Conservation (phyloP, 2,329 filamentous ascomycete genomes). For the Ophiostoma ips region DNA sequence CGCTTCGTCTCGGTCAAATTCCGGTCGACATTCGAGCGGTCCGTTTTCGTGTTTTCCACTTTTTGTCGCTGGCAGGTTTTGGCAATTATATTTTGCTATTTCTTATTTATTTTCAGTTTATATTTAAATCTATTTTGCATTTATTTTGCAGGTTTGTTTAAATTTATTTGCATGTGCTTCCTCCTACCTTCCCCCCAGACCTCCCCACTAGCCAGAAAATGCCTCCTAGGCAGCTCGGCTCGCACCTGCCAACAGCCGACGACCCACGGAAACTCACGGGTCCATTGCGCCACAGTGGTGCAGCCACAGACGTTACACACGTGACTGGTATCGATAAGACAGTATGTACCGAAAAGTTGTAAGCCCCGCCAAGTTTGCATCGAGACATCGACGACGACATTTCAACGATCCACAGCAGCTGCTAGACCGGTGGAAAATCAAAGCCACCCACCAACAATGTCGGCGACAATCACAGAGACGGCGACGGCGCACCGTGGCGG, state of each 20-base stretch:
- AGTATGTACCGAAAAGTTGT: neutral
- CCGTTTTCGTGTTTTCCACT: slow-evolving; percentile 6
- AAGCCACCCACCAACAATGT: slow-evolving; percentile 14
- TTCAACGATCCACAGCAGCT: no score
- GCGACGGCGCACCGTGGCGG: slow-evolving; percentile 47
- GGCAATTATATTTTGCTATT: neutral
- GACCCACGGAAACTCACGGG: neutral
- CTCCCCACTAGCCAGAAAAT: neutral
- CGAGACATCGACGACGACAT: neutral
- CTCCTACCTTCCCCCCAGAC: neutral
- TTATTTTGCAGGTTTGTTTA: neutral
- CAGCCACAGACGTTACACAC: neutral
- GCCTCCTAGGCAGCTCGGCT: neutral
- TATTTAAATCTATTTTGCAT: neutral
- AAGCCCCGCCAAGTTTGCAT: neutral
- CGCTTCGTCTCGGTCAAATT: slow-evolving; percentile 5
- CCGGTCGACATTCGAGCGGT: slow-evolving; percentile 7
- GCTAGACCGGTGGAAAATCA: no score
- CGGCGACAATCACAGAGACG: slow-evolving; percentile 27
- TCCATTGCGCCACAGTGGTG: neutral
- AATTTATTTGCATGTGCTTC: slow-evolving; percentile 1
- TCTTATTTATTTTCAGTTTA: neutral
- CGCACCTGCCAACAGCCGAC: neutral
- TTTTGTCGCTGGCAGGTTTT: neutral
- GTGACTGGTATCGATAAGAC: neutral